phyloP scores from a whole-genome alignment of 495 filamentous ascomycete species.

The Entonaema liquescens region DNA sequence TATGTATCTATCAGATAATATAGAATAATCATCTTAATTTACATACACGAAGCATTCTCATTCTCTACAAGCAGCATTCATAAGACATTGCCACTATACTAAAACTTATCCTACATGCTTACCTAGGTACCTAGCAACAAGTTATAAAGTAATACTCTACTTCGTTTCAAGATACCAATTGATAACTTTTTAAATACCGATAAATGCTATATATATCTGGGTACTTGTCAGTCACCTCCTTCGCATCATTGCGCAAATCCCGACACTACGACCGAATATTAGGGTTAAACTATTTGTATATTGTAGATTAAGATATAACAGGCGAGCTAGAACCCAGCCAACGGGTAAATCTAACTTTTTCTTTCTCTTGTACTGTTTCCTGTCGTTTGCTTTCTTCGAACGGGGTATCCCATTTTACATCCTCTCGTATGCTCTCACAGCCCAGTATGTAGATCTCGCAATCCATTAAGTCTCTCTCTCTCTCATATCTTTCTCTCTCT shows the following conservation, averaged over 20 bases:
- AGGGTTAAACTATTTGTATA: not conserved
- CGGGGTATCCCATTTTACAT: conserved; percentile 20
- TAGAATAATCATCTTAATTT: not conserved
- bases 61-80: not conserved
- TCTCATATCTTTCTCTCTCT: not conserved
- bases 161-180: too few species aligned
- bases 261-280: too few species aligned
- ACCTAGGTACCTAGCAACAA: too few species aligned
- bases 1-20: not conserved
- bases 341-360: conserved; percentile 8
- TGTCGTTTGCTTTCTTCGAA: conserved; percentile 10
- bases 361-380: conserved; percentile 17
- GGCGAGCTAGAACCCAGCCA: conserved; percentile 2
- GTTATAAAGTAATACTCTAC: too few species aligned
- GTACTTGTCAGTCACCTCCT: too few species aligned
- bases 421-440: conserved; percentile 32
- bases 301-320: conserved; percentile 4
- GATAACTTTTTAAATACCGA: too few species aligned
- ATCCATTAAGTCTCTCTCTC: conserved; percentile 3
- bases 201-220: too few species aligned
- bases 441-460: conserved; percentile 9
- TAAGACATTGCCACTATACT: too few species aligned
- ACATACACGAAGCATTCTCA: not conserved
- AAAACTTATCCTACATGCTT: too few species aligned
- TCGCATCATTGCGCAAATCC: not conserved